Conservation (phyloP, 176 grass and related monocot species). For the Alopecurus myosuroides region DNA sequence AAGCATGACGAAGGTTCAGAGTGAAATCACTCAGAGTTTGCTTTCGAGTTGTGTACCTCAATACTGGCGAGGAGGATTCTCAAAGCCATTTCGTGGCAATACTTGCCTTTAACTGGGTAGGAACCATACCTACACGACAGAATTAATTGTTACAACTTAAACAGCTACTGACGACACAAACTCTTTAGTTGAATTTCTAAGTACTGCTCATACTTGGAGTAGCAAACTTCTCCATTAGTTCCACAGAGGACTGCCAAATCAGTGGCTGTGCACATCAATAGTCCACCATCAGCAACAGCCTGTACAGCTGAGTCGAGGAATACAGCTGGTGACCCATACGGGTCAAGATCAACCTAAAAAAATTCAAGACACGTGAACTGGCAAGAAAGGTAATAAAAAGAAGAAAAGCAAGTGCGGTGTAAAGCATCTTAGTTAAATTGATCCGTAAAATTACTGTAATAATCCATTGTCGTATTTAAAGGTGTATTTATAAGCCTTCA, state of each 20-base stretch:
- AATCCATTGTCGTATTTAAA: constrained; percentile 17
- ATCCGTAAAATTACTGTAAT: background rate
- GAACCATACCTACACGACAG: constrained; percentile 79
- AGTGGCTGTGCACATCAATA: constrained; percentile 96
- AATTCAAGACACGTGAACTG: background rate
- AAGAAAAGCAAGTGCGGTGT: background rate
- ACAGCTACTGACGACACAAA: background rate
- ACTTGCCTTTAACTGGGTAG: constrained; percentile 90
- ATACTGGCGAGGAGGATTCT: constrained; percentile 97
- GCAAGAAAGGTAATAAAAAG: background rate
- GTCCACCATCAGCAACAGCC: constrained; percentile 77
- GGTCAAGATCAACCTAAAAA: constrained; percentile 90
- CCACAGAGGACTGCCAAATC: constrained; percentile 98
- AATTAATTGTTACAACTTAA: constrained; percentile 25
- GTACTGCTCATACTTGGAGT: constrained; percentile 72
- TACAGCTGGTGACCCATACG: constrained; percentile 85
- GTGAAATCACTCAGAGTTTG: background rate
- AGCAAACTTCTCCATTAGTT: constrained; percentile 86
- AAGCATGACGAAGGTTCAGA: background rate
- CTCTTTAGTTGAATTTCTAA: background rate
- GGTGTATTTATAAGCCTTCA: background rate
- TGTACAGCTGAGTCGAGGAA: constrained; percentile 97
- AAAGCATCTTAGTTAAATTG: background rate
- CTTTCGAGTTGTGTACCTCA: constrained; percentile 47
- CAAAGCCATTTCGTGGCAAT: constrained; percentile 98